These are phyloP conservation scores for Millerago galiae DNA, from an alignment of 805 yeast genomes.

Conservation along the genomic window DNA sequence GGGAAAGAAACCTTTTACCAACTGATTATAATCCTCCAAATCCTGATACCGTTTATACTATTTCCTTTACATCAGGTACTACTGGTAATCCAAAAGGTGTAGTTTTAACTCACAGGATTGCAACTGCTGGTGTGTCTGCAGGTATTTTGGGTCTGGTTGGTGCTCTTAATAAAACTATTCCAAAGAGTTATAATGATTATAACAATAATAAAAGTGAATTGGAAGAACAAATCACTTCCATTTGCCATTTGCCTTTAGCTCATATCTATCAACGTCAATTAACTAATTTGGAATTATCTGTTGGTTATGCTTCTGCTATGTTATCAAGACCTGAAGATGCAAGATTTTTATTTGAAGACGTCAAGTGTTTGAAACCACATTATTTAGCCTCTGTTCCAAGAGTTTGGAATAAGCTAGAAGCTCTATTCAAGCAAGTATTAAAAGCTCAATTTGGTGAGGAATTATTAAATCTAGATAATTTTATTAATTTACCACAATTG, in stretches of 20 bases:
- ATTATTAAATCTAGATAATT: neutral
- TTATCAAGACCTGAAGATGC: conserved; percentile 44
- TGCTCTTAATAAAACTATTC: conserved; percentile 15
- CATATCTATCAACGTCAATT: conserved; percentile 47
- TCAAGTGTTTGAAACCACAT: conserved; percentile 45
- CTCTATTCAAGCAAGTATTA: conserved; percentile 37
- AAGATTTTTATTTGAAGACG: conserved; percentile 48
- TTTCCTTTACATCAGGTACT: conserved; percentile 71
- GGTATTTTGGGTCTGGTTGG: conserved; percentile 25
- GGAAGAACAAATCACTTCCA: conserved; percentile 26
- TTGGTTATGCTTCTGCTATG: conserved; percentile 33
- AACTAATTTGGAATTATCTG: conserved; percentile 33
- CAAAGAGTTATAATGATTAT: conserved; percentile 8
- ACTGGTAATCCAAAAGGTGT: conserved; percentile 75
- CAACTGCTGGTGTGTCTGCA: conserved; percentile 41
- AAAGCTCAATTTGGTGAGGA: conserved; percentile 4
- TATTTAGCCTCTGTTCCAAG: conserved; percentile 54
- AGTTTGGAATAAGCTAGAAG: conserved; percentile 52
- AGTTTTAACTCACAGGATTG: conserved; percentile 43
- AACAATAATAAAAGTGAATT: conserved; percentile 17
- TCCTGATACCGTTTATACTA: conserved; percentile 48
- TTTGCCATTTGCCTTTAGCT: conserved; percentile 48
- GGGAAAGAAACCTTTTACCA: conserved; percentile 37
- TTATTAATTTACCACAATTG: conserved; percentile 2
- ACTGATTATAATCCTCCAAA: conserved; percentile 36